Evolutionary conservation across 1,284 basidiomycete species (phyloP).

Genomic region (Flammula alnicola): DNA sequence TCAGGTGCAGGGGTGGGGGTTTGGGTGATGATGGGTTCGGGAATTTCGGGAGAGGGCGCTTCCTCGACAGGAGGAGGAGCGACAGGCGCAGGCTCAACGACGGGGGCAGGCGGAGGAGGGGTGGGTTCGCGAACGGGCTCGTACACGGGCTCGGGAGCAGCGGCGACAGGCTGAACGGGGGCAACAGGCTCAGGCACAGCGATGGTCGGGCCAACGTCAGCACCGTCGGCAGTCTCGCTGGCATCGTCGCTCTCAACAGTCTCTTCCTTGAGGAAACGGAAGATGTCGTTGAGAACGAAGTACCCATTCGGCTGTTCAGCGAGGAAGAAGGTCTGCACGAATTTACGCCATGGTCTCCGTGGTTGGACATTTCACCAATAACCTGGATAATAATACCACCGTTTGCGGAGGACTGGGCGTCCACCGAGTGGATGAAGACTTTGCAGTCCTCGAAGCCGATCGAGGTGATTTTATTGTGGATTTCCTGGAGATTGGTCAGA

Average conservation of each 20-base stretch:
- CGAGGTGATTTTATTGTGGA: constrained; percentile 93
- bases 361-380: constrained; percentile 98
- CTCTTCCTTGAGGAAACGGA: constrained; percentile 98
- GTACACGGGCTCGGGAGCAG: constrained; percentile 37
- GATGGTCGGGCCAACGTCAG: constrained; percentile 25
- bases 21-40: constrained; percentile 40
- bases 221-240: constrained; percentile 42
- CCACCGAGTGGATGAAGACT: constrained; percentile 95
- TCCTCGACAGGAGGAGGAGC: constrained; percentile 44
- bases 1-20: constrained; percentile 45
- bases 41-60: constrained; percentile 37
- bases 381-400: constrained; percentile 99
- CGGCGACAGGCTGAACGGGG: constrained; percentile 19
- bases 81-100: constrained; percentile 37
- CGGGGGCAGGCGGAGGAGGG: constrained; percentile 39
- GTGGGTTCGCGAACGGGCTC: constrained; percentile 34
- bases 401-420: constrained; percentile 91
- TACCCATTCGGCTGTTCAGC: constrained; percentile 99
- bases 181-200: constrained; percentile 32
- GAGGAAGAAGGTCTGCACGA: constrained; percentile 99
- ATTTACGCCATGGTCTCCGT: constrained; percentile 94
- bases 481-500: constrained; percentile 68
- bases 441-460: constrained; percentile 97
- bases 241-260: constrained; percentile 79
- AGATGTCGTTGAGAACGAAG: constrained; percentile 99